Evolutionary conservation across 2,329 filamentous ascomycete species (phyloP).

Genomic region (Exophiala sp.): DNA sequence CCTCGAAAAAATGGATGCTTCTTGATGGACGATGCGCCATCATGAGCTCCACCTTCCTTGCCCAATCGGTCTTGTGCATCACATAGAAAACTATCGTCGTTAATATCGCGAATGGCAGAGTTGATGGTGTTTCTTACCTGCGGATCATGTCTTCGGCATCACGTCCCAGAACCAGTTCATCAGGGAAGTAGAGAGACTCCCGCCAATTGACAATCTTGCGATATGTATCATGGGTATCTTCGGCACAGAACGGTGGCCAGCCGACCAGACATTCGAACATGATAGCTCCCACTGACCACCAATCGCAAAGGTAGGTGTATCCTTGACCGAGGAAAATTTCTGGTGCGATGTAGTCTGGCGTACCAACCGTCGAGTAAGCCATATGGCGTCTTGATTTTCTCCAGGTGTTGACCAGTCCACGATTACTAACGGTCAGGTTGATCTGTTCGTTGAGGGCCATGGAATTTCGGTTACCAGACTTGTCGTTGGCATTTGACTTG

Average conservation of each 20-base stretch:
- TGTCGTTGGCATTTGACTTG: conserved; percentile 67
- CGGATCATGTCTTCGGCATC: conserved; percentile 91
- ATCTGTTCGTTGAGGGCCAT: conserved; percentile 92
- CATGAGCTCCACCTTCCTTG: conserved; percentile 54
- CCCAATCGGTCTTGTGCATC: conserved; percentile 91
- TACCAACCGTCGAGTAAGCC: conserved; percentile 97
- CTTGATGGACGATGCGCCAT: conserved; percentile 89
- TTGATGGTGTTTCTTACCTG: conserved; percentile 57
- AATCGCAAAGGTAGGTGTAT: conserved; percentile 96
- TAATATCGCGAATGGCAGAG: conserved; percentile 24
- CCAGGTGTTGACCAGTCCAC: conserved; percentile 98
- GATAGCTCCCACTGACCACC: conserved; percentile 98
- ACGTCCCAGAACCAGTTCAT: conserved; percentile 81
- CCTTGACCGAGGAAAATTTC: conserved; percentile 97
- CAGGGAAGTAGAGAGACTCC: conserved; percentile 91
- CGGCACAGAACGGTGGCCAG: conserved; percentile 98
- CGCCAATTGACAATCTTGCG: conserved; percentile 99
- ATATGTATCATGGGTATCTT: conserved; percentile 96
- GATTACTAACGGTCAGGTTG: conserved; percentile 95
- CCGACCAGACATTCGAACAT: conserved; percentile 99
- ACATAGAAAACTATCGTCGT: conserved; percentile 71
- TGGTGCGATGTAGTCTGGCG: conserved; percentile 96
- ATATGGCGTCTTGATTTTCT: conserved; percentile 90
- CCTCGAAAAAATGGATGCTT: conserved; percentile 93
- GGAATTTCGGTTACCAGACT: conserved; percentile 78